Evolutionary conservation across 768 basidiomycete species (phyloP).

Genomic region (Trametopsis cervina): DNA sequence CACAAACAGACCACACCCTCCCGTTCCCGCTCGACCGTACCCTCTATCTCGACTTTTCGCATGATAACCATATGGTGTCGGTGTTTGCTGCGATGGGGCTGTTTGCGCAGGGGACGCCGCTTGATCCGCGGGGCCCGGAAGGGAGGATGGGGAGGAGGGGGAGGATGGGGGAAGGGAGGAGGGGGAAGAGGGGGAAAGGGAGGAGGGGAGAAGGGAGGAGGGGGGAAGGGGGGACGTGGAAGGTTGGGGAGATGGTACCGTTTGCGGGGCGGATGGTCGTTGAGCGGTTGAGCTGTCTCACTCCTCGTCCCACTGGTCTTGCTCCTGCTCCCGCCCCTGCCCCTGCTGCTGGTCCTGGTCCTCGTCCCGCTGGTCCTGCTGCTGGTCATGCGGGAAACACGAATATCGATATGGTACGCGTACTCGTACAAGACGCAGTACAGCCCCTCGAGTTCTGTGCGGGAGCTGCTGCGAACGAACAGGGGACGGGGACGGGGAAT

Average conservation of each 20-base stretch:
- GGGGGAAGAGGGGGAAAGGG: slow-evolving; percentile 55
- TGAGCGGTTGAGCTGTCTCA: slow-evolving; percentile 53
- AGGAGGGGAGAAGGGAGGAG: too few species aligned
- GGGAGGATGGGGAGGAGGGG: slow-evolving; percentile 44
- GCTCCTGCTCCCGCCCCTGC: too few species aligned
- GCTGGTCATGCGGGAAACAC: slow-evolving; percentile 21
- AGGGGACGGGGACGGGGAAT: slow-evolving; percentile 62
- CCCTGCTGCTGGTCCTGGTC: too few species aligned
- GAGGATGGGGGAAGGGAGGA: slow-evolving; percentile 32
- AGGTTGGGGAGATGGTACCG: slow-evolving; percentile 56
- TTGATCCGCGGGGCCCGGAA: slow-evolving; percentile 9
- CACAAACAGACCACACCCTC: slow-evolving; percentile 49
- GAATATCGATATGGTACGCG: slow-evolving; percentile 26
- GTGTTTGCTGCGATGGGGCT: slow-evolving; percentile 59
- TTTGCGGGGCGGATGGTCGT: slow-evolving; percentile 71
- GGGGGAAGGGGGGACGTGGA: slow-evolving; percentile 36
- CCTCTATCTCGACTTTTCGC: slow-evolving; percentile 71
- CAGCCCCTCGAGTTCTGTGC: slow-evolving; percentile 60
- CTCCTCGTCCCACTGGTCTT: too few species aligned
- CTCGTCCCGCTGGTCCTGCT: too few species aligned
- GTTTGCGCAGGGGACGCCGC: slow-evolving; percentile 18
- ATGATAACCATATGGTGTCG: slow-evolving; percentile 81
- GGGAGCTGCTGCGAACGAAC: slow-evolving; percentile 32
- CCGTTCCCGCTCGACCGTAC: slow-evolving; percentile 68
- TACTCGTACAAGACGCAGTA: slow-evolving; percentile 70